A percentile compares a stretch with the other conserved stretches of the same genome.
Conservation (phyloP, 129 eudicot genomes). For the Helianthus annuus region DNA sequence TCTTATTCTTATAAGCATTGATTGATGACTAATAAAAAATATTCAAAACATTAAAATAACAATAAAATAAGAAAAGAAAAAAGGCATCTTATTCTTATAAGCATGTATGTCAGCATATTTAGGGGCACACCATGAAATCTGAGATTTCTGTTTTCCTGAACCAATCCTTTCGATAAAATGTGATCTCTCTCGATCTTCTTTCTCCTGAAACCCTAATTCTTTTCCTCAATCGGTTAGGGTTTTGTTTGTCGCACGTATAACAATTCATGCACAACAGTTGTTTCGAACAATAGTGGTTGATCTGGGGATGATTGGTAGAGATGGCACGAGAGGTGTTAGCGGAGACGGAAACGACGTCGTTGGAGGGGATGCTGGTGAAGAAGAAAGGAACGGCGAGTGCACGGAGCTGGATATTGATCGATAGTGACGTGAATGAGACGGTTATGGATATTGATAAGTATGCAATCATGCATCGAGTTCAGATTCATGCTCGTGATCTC, state of each 20-base stretch:
- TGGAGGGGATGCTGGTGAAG: conserved; percentile 42
- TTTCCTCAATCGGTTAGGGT: conserved; percentile 22
- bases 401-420: conserved; percentile 69
- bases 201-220: conserved; percentile 26
- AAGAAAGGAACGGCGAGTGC: conserved; percentile 49
- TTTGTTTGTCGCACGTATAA: conserved; percentile 14
- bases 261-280: not conserved
- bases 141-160: not conserved
- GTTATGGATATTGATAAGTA: conserved; percentile 69
- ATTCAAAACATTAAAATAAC: not conserved
- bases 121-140: not conserved
- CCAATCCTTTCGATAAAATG: conserved; percentile 27
- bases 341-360: conserved; percentile 42
- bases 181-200: conserved; percentile 5
- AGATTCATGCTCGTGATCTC: conserved; percentile 85
- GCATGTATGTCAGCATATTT: not conserved
- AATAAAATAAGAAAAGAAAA: conserved; percentile 2
- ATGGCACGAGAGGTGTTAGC: conserved; percentile 60
- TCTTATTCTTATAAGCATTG: not conserved
- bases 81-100: conserved; percentile 17
- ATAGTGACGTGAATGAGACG: conserved; percentile 52
- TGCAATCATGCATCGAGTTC: conserved; percentile 70
- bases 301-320: conserved; percentile 37
- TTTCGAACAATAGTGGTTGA: not conserved
- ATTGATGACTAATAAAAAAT: conserved; percentile 1